Base-by-base conservation (phyloP, 1,284 basidiomycete species). In the Papiliotrema nemorosa region DNA sequence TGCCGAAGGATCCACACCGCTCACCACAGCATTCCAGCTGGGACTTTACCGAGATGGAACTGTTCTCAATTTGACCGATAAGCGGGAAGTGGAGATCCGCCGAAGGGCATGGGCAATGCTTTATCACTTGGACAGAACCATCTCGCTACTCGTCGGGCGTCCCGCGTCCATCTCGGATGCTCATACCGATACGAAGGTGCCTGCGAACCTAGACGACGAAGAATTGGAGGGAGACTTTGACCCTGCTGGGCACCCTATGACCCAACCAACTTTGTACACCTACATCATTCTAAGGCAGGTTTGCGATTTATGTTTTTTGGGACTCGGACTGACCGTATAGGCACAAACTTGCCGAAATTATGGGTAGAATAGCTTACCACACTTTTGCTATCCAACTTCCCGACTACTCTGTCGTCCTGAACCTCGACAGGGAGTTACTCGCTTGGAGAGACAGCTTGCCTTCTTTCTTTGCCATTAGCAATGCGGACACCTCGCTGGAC, bases 321-420 rank as follows among this genome's bases (percentile, higher is more conserved):
- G 26, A 14, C 14, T 29, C 22, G 12, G 3, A 10, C 20, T 18
- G 13, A 26, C 27, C 27, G 34, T 20, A 9, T 55, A 70, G 73
- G 33, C 75, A 76, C 55, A 64, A 68, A 27, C 55, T 75, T 1
- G 74, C 72, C 1, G 67, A 74, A 49, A 76, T 76, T 49, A 76
- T 76, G 74, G 75, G 75, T 27, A 58, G 70, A 34, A 76, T 76
- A 46, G 71, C 73, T 2, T 73, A 75, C 50, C 74, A 75, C 49
- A 76, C 74, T 14, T 78, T 78, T 58, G 71, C 76, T 6, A 74
- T 78, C 38, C 65, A 72, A 36, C 54, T 75, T 2, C 77, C 77
- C 0, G 70, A 76, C 53, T 77, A 78, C 52, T 58, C 65, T 21
- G 74, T 71, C 4, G 74, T 78, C 10, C 58, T 76, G 18, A 66